phyloP scores from a whole-genome alignment of 192 early-diverging fungal genomes.

The Mortierella alpina region DNA sequence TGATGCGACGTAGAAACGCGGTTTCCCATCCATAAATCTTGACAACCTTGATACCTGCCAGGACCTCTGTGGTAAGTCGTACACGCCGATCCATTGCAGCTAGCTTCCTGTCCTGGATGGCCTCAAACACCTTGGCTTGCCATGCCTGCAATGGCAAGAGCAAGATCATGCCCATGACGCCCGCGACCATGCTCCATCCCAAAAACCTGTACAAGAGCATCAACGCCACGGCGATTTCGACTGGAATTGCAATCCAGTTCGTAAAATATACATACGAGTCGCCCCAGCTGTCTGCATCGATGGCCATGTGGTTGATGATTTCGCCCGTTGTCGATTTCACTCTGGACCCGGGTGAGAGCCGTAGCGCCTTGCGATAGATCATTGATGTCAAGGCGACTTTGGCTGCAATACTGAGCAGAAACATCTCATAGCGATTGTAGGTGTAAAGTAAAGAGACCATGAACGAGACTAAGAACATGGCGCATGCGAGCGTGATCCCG shows the following conservation, averaged over 20 bases:
- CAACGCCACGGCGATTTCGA: no score
- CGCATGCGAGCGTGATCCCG: constrained; percentile 26
- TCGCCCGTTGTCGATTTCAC: constrained; percentile 34
- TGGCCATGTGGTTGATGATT: constrained; percentile 45
- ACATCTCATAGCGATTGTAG: neutral
- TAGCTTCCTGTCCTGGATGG: constrained; percentile 28
- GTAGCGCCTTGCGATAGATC: constrained; percentile 49
- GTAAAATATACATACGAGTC: no score
- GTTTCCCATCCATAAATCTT: constrained; percentile 54
- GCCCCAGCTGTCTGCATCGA: constrained; percentile 44
- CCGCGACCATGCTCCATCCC: no score
- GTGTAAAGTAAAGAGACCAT: neutral
- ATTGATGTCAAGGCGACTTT: constrained; percentile 29
- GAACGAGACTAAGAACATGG: constrained; percentile 32
- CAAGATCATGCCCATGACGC: no score
- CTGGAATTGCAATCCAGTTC: no score
- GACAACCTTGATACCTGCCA: constrained; percentile 47
- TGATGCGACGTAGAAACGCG: neutral
- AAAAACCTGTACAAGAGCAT: no score
- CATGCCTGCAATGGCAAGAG: neutral
- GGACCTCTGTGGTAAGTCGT: constrained; percentile 46
- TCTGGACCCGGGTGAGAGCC: constrained; percentile 20
- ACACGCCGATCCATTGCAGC: constrained; percentile 54
- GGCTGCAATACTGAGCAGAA: neutral
- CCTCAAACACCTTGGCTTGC: constrained; percentile 21